phyloP scores from a whole-genome alignment of 1,139 yeast species.

The Lodderomyces theae region DNA sequence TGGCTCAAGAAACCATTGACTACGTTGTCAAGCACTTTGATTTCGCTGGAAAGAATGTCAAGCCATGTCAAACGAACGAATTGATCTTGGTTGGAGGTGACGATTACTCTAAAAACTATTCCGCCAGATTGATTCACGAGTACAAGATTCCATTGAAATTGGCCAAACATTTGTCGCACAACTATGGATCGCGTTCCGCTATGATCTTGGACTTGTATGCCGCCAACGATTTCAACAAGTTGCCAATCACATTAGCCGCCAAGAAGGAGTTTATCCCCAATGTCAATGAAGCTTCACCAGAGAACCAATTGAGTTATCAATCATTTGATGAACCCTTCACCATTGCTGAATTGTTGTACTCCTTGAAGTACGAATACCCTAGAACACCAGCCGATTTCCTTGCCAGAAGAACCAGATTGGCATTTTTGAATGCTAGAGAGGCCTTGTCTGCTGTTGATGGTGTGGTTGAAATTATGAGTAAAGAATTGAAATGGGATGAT shows the following conservation, averaged over 20 bases:
- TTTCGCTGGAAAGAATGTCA: constrained; percentile 35
- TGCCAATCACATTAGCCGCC: constrained; percentile 62
- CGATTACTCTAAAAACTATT: constrained; percentile 59
- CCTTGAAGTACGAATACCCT: constrained; percentile 78
- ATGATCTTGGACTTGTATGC: constrained; percentile 66
- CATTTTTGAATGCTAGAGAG: constrained; percentile 85
- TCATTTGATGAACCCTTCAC: constrained; percentile 84
- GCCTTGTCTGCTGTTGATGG: constrained; percentile 80
- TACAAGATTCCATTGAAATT: constrained; percentile 71
- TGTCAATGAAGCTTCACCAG: constrained; percentile 29
- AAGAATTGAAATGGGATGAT: constrained; percentile 72
- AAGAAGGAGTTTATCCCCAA: constrained; percentile 34
- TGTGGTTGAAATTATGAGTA: constrained; percentile 81
- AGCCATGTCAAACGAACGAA: constrained; percentile 63
- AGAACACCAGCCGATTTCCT: constrained; percentile 88
- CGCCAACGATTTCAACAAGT: constrained; percentile 50
- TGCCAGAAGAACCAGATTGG: constrained; percentile 91
- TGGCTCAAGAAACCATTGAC: constrained; percentile 94
- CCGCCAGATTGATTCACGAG: constrained; percentile 79
- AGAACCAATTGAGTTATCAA: constrained; percentile 42
- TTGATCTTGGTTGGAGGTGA: constrained; percentile 76
- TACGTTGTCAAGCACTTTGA: constrained; percentile 57
- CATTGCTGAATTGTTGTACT: constrained; percentile 85
- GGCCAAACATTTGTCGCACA: constrained; percentile 79
- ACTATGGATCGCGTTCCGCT: constrained; percentile 90